phyloP scores from a whole-genome alignment of 192 early-diverging fungal species.

The Coemansia sp. region DNA sequence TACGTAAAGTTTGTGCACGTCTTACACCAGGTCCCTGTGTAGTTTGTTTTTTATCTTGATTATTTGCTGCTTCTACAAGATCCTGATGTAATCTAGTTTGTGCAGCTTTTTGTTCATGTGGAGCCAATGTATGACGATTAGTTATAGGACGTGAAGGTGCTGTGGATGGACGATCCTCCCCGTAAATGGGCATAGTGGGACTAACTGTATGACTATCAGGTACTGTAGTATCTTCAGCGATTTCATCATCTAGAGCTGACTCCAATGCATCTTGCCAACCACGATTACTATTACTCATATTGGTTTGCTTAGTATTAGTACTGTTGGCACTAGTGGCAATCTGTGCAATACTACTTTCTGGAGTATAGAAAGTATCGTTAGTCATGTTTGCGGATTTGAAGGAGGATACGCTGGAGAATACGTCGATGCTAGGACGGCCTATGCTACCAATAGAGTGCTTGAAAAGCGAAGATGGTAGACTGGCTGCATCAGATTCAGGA shows the following conservation, averaged over 20 bases:
- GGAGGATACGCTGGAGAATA: slow-evolving; percentile 27
- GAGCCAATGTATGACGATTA: slow-evolving; percentile 26
- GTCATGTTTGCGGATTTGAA: slow-evolving; percentile 12
- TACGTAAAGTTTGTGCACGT: slow-evolving; percentile 36
- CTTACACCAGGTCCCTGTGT: slow-evolving; percentile 9
- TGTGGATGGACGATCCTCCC: slow-evolving; percentile 27
- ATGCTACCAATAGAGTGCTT: slow-evolving; percentile 23
- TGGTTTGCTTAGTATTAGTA: background rate
- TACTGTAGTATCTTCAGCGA: background rate
- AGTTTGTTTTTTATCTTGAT: background rate
- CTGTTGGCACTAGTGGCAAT: background rate
- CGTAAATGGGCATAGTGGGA: background rate
- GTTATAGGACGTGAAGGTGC: slow-evolving; percentile 16
- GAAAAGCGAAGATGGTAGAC: slow-evolving; percentile 25
- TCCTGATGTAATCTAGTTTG: background rate
- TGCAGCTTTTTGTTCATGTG: slow-evolving; percentile 1
- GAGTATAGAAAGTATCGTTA: slow-evolving; percentile 38
- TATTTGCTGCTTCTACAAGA: background rate
- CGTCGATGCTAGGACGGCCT: slow-evolving; percentile 15
- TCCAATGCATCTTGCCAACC: slow-evolving; percentile 4
- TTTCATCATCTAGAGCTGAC: background rate
- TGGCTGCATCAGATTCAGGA: slow-evolving; percentile 4
- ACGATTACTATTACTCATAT: background rate
- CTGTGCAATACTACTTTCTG: slow-evolving; percentile 41
- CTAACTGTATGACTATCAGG: too few species aligned